Base-by-base conservation (phyloP, 352 stramenopile genomes). In the Poterioochromonas sp. region DNA sequence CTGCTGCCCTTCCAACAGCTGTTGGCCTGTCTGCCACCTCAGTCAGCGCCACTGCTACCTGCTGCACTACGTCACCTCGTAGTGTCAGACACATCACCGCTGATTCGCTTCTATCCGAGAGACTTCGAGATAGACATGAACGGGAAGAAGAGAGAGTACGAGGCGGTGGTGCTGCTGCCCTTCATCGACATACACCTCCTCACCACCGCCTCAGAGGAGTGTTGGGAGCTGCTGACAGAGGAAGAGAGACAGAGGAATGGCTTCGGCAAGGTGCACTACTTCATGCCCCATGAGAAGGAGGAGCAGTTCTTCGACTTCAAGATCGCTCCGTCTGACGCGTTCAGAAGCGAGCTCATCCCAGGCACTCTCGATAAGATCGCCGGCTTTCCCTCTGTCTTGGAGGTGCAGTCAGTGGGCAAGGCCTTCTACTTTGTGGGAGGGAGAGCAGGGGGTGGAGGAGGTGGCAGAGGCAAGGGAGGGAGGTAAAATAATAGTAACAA, bases 131-230 rank as follows among this genome's bases (percentile, higher is more conserved):
- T 95, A n/a, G 96, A 99, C 84, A 87, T 94, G 0, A 98, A 99
- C 83, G 93, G 93, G 70, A 97, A 97, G 81, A 85, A 85, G 1
- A 95, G 97, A 84, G 88, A 90, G 32, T 99, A 95, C 94, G 88
- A 99, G 76, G 97, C 93, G 82, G 92, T 99, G n/a, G 95, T 97
- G 40, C 84, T 98, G 63, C 90, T 99, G 37, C 94, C 95, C n/a
- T 99, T 99, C 79, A 98, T 99, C 82, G 94, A 99, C n/a, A n/a
- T n/a, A n/a, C n/a, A n/a, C n/a, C n/a, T n/a, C n/a, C n/a, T n/a
- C n/a, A n/a, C n/a, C n/a, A n/a, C n/a, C n/a, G n/a, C n/a, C n/a
- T n/a, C n/a, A n/a, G n/a, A n/a, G n/a, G n/a, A n/a, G n/a, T n/a
- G n/a, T n/a, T n/a, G n/a, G n/a, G 58, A 68, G 18, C 29, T 64